phyloP scores from a whole-genome alignment of 2,329 filamentous ascomycete species.

The Penicillium italicum region DNA sequence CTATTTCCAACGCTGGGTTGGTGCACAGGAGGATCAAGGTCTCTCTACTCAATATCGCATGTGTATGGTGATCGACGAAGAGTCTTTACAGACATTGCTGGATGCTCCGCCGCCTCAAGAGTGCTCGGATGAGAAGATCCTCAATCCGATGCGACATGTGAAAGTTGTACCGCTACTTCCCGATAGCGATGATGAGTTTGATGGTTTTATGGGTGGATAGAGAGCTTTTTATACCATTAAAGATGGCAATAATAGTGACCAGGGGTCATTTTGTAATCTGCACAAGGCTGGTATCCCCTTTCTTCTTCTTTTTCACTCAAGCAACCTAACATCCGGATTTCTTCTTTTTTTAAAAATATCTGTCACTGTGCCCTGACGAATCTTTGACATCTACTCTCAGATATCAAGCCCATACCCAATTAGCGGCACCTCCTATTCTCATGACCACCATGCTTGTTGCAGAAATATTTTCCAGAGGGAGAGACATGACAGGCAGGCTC shows the following conservation, averaged over 20 bases:
- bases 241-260: not conserved
- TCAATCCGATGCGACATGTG: not conserved
- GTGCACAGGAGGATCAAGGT: not conserved
- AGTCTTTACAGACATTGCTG: not conserved
- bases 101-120: not conserved
- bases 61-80: conserved; percentile 3
- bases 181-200: not conserved
- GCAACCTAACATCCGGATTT: not conserved
- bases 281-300: too few species aligned
- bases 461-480: too few species aligned
- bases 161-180: not conserved
- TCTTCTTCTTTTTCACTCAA: too few species aligned
- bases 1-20: not conserved
- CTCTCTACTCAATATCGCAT: not conserved
- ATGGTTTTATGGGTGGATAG: conserved; percentile 1
- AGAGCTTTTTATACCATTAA: not conserved
- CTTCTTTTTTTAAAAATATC: not conserved
- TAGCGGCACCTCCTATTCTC: too few species aligned
- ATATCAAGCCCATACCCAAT: too few species aligned
- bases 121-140: not conserved
- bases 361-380: too few species aligned
- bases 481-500: too few species aligned
- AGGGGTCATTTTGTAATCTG: not conserved
- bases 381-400: too few species aligned
- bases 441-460: too few species aligned